phyloP scores from a whole-genome alignment of 1,139 yeast genomes.

The Suhomyces wounanorum region DNA sequence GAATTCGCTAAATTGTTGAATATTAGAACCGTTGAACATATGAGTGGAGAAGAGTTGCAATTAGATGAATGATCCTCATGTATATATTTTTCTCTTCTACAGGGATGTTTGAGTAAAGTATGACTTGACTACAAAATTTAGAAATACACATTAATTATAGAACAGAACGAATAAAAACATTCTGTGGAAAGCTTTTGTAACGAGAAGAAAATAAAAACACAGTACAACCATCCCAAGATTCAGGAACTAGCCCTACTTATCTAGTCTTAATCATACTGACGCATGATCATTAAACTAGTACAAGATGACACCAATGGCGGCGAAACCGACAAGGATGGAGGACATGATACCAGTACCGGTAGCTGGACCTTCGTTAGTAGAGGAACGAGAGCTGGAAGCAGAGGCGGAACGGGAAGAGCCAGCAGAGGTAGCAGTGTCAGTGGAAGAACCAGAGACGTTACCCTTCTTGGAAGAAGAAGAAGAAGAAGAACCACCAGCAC shows the following conservation, averaged over 20 bases:
- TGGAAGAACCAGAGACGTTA: constrained; percentile 30
- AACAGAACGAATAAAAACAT: constrained; percentile 4
- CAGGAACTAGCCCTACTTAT: constrained; percentile 7
- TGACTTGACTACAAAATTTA: background rate
- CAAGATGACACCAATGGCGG: constrained; percentile 65
- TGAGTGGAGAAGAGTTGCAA: constrained; percentile 34
- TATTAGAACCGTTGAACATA: constrained; percentile 48
- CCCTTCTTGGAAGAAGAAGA: constrained; percentile 48
- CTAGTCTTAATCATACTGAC: constrained; percentile 9
- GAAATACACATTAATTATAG: constrained; percentile 6
- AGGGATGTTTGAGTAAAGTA: background rate
- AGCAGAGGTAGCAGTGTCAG: constrained; percentile 29
- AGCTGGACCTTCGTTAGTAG: constrained; percentile 31
- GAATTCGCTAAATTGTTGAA: constrained; percentile 53
- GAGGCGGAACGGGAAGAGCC: constrained; percentile 29
- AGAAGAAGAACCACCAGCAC: constrained; percentile 62
- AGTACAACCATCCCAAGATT: constrained; percentile 8
- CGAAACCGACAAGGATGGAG: constrained; percentile 58
- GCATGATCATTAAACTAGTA: constrained; percentile 41
- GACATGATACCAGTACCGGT: constrained; percentile 42
- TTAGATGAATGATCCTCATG: background rate
- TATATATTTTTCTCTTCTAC: background rate
- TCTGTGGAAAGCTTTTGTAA: constrained; percentile 6
- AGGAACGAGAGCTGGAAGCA: constrained; percentile 21
- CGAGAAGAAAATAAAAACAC: constrained; percentile 8